Base-by-base conservation (phyloP, 2,329 filamentous ascomycete species). In the Stachybotrys chartarum region DNA sequence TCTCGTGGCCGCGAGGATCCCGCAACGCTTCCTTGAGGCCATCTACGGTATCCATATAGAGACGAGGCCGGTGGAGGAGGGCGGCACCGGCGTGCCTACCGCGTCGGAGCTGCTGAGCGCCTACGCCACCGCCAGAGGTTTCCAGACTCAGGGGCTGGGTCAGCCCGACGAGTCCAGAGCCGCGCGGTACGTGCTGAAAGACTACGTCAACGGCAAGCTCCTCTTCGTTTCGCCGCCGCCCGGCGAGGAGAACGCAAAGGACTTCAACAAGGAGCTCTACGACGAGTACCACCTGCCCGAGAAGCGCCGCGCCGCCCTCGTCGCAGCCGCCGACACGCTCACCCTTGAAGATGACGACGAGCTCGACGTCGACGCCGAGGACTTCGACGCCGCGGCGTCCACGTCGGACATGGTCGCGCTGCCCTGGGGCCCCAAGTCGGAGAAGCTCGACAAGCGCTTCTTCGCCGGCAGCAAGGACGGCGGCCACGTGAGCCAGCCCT, bases 131-230 rank as follows among this genome's bases (percentile, higher is more conserved):
- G 94, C 94, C 16, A 81, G 95, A 68, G 94, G 94, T 11, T 99
- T 96, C 75, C 86, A 88, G 56, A 97, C 92, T 6, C 86, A 89
- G 54, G 94, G 94, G 65, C 82, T 90, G 39, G 93, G 94, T 8
- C 89, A 94, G 67, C 93, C 94, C 0, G 94, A 99, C 65, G 91
- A 96, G 75, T 95, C 91, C 1, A 83, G 94, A 63, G 94, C 94
- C 7, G 91, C 93, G 5, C 83, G 94, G 54, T 88, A 90, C 63
- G 81, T 99, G 16, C 81, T 99, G 30, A 99, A 99, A 70, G 94
- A 99, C 74, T 99, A 97, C 66, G 94, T 99, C 63, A 96, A 88
- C 68, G 94, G 94, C 59, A 97, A 97, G 74, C 82, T 99, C 0
- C 81, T 97, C 6, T 97, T 88, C 75, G 94, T 91, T 62, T 87